These are phyloP conservation scores for Acer saccharum DNA, from an alignment of 345 rosid species.

Conservation along the genomic window DNA sequence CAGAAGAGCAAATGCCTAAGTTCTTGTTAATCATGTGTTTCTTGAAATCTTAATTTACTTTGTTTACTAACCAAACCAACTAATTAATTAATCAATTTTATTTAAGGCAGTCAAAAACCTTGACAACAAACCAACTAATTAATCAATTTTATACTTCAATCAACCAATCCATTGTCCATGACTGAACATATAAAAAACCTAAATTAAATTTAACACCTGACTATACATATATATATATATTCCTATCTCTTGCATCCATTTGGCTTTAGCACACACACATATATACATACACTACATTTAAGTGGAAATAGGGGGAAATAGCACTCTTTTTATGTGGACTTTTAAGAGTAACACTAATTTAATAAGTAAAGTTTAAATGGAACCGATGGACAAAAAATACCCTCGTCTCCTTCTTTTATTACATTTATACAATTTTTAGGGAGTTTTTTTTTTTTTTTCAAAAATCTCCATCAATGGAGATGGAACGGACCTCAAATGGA, in stretches of 20 bases:
- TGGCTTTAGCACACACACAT: not conserved
- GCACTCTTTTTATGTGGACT: no score
- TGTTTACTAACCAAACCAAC: not conserved
- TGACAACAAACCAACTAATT: not conserved
- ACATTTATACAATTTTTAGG: no score
- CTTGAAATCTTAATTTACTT: not conserved
- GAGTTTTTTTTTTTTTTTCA: no score
- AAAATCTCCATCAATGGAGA: no score
- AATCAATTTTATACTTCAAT: not conserved
- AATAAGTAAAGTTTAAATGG: no score
- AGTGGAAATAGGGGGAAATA: no score
- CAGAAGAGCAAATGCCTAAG: constrained; percentile 1
- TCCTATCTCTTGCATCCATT: not conserved
- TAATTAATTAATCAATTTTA: not conserved
- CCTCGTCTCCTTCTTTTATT: no score
- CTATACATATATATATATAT: no score
- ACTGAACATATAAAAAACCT: not conserved
- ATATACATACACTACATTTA: not conserved
- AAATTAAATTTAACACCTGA: not conserved
- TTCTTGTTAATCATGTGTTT: not conserved
- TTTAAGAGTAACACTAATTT: no score
- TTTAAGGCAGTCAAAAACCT: not conserved
- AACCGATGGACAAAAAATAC: no score
- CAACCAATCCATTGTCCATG: not conserved
- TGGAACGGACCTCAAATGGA: no score